Conservation (phyloP, 805 yeast genomes). For the Candida multigemmis region DNA sequence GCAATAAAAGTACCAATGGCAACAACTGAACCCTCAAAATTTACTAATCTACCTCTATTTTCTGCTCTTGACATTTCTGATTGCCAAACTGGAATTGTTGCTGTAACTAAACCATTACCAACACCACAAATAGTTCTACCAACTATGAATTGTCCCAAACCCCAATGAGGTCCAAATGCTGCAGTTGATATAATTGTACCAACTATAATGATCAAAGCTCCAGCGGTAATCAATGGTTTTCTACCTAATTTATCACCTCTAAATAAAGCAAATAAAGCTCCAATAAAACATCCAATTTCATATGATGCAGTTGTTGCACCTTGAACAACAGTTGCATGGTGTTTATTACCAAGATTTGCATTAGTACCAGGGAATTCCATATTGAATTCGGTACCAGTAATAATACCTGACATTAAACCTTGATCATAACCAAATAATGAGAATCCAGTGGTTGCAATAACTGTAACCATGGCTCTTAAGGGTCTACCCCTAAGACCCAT, state of each 20-base stretch:
- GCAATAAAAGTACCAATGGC: slow-evolving; percentile 68
- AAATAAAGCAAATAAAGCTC: slow-evolving; percentile 31
- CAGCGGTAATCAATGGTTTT: slow-evolving; percentile 28
- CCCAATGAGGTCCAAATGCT: slow-evolving; percentile 32
- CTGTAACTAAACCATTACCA: slow-evolving; percentile 34
- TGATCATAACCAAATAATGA: slow-evolving; percentile 28
- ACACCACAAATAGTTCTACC: slow-evolving; percentile 43
- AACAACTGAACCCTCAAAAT: slow-evolving; percentile 41
- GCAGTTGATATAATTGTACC: slow-evolving; percentile 33
- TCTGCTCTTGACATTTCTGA: slow-evolving; percentile 37
- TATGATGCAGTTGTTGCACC: slow-evolving; percentile 67
- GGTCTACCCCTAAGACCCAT: slow-evolving; percentile 48
- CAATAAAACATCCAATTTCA: slow-evolving; percentile 49
- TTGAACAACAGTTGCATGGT: slow-evolving; percentile 36
- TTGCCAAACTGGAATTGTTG: slow-evolving; percentile 39
- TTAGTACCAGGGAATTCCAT: slow-evolving; percentile 29
- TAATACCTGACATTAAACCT: slow-evolving; percentile 37
- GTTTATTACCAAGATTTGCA: slow-evolving; percentile 13
- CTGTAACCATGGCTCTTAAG: slow-evolving; percentile 20
- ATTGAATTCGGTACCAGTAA: slow-evolving; percentile 29
- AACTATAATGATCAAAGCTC: slow-evolving; percentile 28
- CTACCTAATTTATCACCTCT: slow-evolving; percentile 34
- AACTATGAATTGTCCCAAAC: slow-evolving; percentile 63
- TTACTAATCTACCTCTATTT: slow-evolving; percentile 31
- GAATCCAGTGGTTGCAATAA: slow-evolving; percentile 20